These are phyloP conservation scores for Mortierella polycephala DNA, from an alignment of 371 early-diverging fungal species.

Conservation along the genomic window DNA sequence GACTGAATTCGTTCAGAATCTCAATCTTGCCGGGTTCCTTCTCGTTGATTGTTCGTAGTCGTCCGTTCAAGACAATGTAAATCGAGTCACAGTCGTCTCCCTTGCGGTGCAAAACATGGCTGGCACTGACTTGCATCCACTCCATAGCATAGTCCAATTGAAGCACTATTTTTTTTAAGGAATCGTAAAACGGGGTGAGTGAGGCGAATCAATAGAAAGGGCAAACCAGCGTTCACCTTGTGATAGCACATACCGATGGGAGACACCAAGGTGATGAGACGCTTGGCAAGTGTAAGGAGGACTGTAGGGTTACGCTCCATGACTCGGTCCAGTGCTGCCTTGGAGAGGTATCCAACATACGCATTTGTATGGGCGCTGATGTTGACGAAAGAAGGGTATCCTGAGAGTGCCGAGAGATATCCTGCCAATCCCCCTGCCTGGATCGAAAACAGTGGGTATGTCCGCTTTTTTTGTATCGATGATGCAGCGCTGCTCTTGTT, in stretches of 20 bases:
- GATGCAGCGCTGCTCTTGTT: background rate
- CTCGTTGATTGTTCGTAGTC: constrained; percentile 87
- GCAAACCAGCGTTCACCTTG: background rate
- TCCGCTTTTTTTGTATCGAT: constrained; percentile 20
- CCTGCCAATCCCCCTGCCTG: constrained; percentile 92
- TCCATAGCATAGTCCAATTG: constrained; percentile 96
- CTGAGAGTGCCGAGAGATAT: constrained; percentile 91
- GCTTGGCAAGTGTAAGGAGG: constrained; percentile 87
- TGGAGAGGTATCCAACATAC: constrained; percentile 88
- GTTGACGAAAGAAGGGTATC: constrained; percentile 88
- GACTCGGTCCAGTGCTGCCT: constrained; percentile 82
- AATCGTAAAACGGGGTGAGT: background rate
- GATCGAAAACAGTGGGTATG: constrained; percentile 74
- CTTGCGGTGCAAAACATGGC: constrained; percentile 91
- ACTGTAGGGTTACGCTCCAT: constrained; percentile 86
- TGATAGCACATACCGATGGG: constrained; percentile 72
- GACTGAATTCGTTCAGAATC: constrained; percentile 92
- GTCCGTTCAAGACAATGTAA: constrained; percentile 94
- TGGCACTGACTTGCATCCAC: constrained; percentile 94
- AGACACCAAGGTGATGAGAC: constrained; percentile 84
- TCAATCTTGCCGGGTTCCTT: constrained; percentile 74
- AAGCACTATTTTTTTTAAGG: constrained; percentile 58
- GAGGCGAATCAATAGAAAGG: constrained; percentile 3
- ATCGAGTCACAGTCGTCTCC: constrained; percentile 89
- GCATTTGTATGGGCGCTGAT: constrained; percentile 84